Evolutionary conservation across 257 asterid genomes (phyloP), one percentile per base, ranked within the genome.

Genomic region (Rauvolfia tetraphylla): DNA sequence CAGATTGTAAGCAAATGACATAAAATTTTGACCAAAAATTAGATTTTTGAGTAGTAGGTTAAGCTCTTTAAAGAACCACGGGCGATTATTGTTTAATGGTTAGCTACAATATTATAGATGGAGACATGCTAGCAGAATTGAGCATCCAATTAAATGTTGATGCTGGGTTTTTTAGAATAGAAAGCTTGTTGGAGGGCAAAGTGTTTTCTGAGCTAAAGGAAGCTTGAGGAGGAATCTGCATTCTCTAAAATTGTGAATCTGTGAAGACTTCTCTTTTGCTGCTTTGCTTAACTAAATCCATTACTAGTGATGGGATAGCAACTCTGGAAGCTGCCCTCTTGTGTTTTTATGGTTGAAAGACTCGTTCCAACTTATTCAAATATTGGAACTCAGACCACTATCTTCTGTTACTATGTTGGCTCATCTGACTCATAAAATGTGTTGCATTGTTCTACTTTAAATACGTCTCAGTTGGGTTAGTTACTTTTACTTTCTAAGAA

Each of bases 401-500:
- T 57, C 71, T 27, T 69, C 66, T 25, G 17, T 41, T 54, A 68
- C 18, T 20, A 49, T 20, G 7, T 20, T 66, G 18, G 42, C 33
- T 49, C 23, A 38, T 67, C 22, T 67, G 72, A 67, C 36, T 5
- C 29, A 23, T 36, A 1, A 38, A 25, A 38, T 38, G 8, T 25
- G 0, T 27, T n/a, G 68, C 54, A 12, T 56, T 42, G 69, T 41
- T 68, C 63, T 18, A 48, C 48, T 25, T 25, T 36, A 20, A 38
- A 10, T 25, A 73, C 7, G 6, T 17, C 48, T 80, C n/a, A 48
- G 27, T 69, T 54, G 27, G 69, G 72, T 66, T n/a, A 14, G n/a
- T 74, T 58, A 41, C 63, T 75, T 46, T 74, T 72, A 63, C 39
- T 22, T 71, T 71, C 78, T 71, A 76, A n/a, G 36, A 9, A 62